Evolutionary conservation across 2,329 filamentous ascomycete genomes (phyloP), one percentile per base, ranked within the genome.

Genomic region (Ascochyta lentis): DNA sequence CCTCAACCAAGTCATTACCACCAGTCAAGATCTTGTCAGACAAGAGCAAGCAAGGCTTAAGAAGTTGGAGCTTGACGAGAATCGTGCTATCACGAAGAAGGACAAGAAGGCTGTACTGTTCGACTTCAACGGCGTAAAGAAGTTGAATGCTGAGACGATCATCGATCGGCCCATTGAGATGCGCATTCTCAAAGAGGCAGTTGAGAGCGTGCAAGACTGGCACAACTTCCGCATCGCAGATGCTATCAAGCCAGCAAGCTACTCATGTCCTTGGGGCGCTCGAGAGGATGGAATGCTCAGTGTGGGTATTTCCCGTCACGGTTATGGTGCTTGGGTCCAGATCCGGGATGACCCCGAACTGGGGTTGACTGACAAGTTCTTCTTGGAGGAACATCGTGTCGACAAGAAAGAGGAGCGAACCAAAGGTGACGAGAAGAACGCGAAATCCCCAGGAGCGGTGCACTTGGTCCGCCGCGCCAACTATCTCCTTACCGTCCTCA

Each of bases 201-300:
- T 94, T 31, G 84, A 86, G 10, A 75, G 78, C 31, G 74, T 78
- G 22, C 71, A 86, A 19, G 91, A 97, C 67, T 90, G 87, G 78
- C 86, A 83, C 65, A 89, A 85, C 41, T 99, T 97, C 78, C 89
- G 93, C 22, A 85, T 99, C 27, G 86, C 91, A 0, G 94, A 98
- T 71, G 95, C 95, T 3, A 93, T 91, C 12, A 99, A 99, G 74
- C 87, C 89, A 22, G 92, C 95, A 3, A 89, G 91, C 69, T 99
- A 98, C 77, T 91, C 88, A 40, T 97, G 92, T 70, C 82, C 90
- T 24, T 99, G 95, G 95, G 92, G 93, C 47, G 87, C 92, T 1
- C 89, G 90, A 58, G 95, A 99, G 76, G 95, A 99, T 73, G 95
- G 92, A 47, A 99, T 99, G 95, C 87, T 99, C 43, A 90, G 96